Base-by-base conservation (phyloP, 2,329 filamentous ascomycete species). In the Raffaelea deltoideospora region DNA sequence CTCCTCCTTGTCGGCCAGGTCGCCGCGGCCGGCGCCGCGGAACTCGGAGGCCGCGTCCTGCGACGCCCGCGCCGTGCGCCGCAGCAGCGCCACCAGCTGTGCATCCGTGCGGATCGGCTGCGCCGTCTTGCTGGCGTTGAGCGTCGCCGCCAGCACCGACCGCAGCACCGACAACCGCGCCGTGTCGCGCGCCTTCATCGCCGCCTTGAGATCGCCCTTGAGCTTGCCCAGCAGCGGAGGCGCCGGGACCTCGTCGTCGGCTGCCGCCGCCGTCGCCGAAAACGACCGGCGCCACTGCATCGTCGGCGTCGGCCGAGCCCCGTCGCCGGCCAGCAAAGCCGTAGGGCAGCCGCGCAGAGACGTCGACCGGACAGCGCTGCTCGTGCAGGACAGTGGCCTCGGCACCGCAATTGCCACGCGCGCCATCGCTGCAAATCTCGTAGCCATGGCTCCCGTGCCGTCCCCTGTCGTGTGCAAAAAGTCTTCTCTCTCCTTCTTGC, bases 61-160 rank as follows among this genome's bases (percentile, higher is more conserved):
- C 4, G 67, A 64, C 2, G 67, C 61, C 31, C 68, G 66, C 18
- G 70, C 67, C 35, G 74, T 69, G 56, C 76, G 79, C 44, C 72
- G 68, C 38, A 90, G 65, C 34, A 87, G 61, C 8, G 65, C 60
- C 21, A 85, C 69, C 38, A 88, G 64, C 49, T 80, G 72, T 44
- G 69, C 65, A 54, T 88, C 80, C 18, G 73, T 81, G 37, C 61
- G 63, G 50, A 87, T 72, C n/a, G 82, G 81, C 28, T 60, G 63
- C 28, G 66, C 51, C 13, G 79, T 84, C 58, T 87, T 87, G 53
- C 75, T 78, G 24, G 79, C 76, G 56, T 86, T 87, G 47, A 77
- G 75, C 42, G 79, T 74, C 43, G 79, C 70, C 23, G 79, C 65
- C 44, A 87, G 67, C 43, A 87, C 60, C 29, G 66, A 56, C 46